Base-by-base conservation (phyloP, 1,284 basidiomycete genomes). In the Coniferiporia sulphurascens region DNA sequence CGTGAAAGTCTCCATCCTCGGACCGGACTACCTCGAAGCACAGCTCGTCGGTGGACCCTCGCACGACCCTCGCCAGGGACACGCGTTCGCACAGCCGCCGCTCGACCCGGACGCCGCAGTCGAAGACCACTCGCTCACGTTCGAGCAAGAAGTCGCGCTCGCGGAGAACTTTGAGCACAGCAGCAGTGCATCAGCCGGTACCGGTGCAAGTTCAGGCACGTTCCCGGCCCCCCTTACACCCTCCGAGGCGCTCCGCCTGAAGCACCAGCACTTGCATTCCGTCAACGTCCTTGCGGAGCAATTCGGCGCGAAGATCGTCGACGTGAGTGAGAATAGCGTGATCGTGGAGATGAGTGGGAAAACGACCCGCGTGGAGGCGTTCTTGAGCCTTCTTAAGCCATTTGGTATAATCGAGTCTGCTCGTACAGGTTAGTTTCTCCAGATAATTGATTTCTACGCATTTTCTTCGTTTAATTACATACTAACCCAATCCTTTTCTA, bases 271-370 rank as follows among this genome's bases (percentile, higher is more conserved):
- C 72, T 75, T 99, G 62, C 85, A 89, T 51, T 90, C 92, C 32
- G 89, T 99, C 71, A 86, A 87, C 61, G 83, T 86, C 45, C 86
- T 99, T 44, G 82, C 94, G 0, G 76, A 82, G 52, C 95, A 99
- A 73, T 99, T 99, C 68, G 87, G 91, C 27, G 97, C 92, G 7
- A 87, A 88, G 66, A 86, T 99, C 61, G 95, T 98, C 48, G 97
- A 99, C 72, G 87, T 99, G 57, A 92, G 91, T 72, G 92, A 95
- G 72, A 87, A 96, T 69, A 91, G 88, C 69, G 87, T 96, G 51
- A 98, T 98, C 64, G 91, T 99, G 51, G 96, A 99, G 78, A 77
- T 98, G 73, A 89, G 90, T 21, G 97, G 91, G 53, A 99, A 99
- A 80, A 93, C 91, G 56, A 78, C 80, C 48, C 81, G 96, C 46